Base-by-base conservation (phyloP, 164 flowering plant genomes). In the Liquidambar formosana region DNA sequence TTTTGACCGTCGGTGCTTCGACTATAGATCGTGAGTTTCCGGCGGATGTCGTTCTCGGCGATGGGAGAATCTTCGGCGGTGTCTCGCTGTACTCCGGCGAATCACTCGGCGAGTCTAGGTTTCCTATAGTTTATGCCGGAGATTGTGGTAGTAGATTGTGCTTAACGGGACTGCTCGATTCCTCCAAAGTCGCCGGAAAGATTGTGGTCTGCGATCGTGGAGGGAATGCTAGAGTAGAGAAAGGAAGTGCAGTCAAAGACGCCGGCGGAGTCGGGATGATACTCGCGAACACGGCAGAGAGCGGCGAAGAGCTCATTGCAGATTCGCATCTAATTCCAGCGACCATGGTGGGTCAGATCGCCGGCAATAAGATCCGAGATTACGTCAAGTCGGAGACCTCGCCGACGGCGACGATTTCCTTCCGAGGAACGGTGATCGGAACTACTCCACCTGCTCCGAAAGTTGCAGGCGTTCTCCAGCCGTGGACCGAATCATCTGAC, bases 251-350 rank as follows among this genome's bases (percentile, higher is more conserved):
- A 0, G 97, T 96, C 63, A 90, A 87, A 63, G 57, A 69, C 13
- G 93, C 98, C 8, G 96, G 97, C 6, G 99, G 99, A 0, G 72
- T 69, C 0, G 99, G 88, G 3, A 86, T 96, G 98, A 90, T 96
- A 8, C 68, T 91, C 6, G 88, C 93, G 0, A 90, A 93, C 69
- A 79, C 90, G 0, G 91, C 61, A 0, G 93, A 79, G 2, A 84
- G 78, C 54, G 97, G 98, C 8, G 96, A 93, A 54, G 94, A 86
- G 69, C 81, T 91, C 15, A 63, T 88, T 14, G 92, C 98, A 0
- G 95, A 96, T 64, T 68, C 93, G 0, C 97, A 96, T 73, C 78
- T 96, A 18, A 61, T 93, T 10, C 94, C 96, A 0, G 91, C 96
- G 0, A 84, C 95, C 0, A 80, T 81, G 93, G 93, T 96, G 5